Conservation (phyloP, 2,329 filamentous ascomycete genomes). For the Tolypocladium capitatum region DNA sequence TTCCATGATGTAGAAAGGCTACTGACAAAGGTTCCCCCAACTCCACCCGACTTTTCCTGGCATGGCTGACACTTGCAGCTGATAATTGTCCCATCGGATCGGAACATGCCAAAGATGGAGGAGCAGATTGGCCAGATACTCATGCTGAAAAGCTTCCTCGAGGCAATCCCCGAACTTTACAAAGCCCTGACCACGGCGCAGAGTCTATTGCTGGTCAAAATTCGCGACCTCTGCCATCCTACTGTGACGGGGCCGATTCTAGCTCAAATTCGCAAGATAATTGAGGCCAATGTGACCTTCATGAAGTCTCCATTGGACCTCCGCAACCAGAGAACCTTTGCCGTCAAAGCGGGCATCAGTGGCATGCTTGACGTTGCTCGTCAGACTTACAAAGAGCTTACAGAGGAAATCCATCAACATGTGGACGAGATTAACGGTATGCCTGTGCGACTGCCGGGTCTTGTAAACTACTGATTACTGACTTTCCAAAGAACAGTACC, state of each 20-base stretch:
- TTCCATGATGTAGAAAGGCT: constrained; percentile 72
- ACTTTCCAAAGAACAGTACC: constrained; percentile 33
- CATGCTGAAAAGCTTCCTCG: constrained; percentile 71
- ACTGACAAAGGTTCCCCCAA: constrained; percentile 44
- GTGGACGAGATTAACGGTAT: constrained; percentile 53
- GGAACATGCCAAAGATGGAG: constrained; percentile 56
- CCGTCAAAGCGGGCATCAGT: constrained; percentile 73
- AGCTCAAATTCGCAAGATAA: constrained; percentile 49
- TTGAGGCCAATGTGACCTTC: constrained; percentile 73
- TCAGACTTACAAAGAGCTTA: constrained; percentile 81
- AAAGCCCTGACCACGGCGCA: constrained; percentile 52
- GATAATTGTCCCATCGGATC: constrained; percentile 58
- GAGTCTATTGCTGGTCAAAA: constrained; percentile 50
- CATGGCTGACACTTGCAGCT: constrained; percentile 33
- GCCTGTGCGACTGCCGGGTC: constrained; percentile 3
- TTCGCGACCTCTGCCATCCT: constrained; percentile 56
- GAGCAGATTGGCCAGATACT: constrained; percentile 78
- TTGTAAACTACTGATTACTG: too few species aligned
- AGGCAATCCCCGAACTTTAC: constrained; percentile 52
- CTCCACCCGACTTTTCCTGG: too few species aligned
- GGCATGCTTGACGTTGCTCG: constrained; percentile 79
- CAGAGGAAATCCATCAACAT: constrained; percentile 61
- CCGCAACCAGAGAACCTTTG: constrained; percentile 81
- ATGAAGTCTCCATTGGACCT: constrained; percentile 71
- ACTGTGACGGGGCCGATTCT: constrained; percentile 47